phyloP scores from a whole-genome alignment of 2,329 filamentous ascomycete genomes.

The Ophiostoma australiae region DNA sequence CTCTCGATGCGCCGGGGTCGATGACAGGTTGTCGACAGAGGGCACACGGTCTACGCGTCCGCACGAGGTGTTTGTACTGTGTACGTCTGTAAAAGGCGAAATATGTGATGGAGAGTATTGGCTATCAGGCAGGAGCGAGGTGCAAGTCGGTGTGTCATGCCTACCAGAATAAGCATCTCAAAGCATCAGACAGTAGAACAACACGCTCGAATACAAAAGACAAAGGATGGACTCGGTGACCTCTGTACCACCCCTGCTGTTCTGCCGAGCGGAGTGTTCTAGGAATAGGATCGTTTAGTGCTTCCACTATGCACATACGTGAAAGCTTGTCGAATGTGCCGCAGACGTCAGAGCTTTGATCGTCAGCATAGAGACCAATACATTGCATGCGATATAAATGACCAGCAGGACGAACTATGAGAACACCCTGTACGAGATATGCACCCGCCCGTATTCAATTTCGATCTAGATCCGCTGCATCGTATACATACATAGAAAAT shows the following conservation, averaged over 20 bases:
- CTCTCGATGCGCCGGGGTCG: neutral
- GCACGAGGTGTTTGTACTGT: neutral
- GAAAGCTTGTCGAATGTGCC: neutral
- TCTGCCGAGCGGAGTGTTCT: neutral
- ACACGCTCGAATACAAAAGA: neutral
- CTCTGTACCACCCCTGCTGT: neutral
- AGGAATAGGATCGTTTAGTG: neutral
- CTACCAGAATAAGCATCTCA: too few species aligned
- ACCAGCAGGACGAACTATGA: too few species aligned
- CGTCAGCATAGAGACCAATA: neutral
- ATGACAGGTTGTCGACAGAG: neutral
- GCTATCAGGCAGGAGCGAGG: neutral
- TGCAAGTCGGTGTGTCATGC: too few species aligned
- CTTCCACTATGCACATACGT: neutral
- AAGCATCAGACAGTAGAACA: too few species aligned
- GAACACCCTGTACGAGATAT: too few species aligned
- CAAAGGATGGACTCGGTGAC: neutral
- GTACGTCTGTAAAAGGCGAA: neutral
- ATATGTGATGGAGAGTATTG: neutral
- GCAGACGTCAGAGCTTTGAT: neutral
- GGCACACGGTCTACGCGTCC: neutral
- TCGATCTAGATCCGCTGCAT: neutral
- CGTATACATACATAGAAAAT: too few species aligned
- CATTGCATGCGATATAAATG: too few species aligned
- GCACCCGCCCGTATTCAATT: neutral